Conservation (phyloP, 495 filamentous ascomycete species). For the Chaetomium tenue region DNA sequence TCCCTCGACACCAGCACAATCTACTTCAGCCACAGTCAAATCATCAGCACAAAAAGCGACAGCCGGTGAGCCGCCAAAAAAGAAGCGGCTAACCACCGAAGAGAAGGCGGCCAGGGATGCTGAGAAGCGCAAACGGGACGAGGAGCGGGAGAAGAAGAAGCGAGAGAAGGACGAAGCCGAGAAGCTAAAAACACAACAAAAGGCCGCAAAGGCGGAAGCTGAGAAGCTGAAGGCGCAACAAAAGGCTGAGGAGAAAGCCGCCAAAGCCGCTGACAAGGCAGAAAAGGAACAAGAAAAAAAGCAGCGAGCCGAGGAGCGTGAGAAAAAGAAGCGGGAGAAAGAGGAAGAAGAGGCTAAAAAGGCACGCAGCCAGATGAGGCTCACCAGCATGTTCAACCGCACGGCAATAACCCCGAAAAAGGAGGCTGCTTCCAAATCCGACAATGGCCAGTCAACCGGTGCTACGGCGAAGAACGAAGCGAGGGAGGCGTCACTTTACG, state of each 20-base stretch:
- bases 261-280: slow-evolving; percentile 34
- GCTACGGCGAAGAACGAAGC: slow-evolving; percentile 28
- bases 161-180: slow-evolving; percentile 44
- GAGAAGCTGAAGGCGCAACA: slow-evolving; percentile 42
- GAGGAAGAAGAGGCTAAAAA: slow-evolving; percentile 68
- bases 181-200: slow-evolving; percentile 45
- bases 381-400: slow-evolving; percentile 53
- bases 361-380: slow-evolving; percentile 49
- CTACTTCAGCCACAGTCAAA: slow-evolving; percentile 12
- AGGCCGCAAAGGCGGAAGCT: slow-evolving; percentile 47
- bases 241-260: slow-evolving; percentile 42
- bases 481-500: slow-evolving; percentile 58
- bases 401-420: slow-evolving; percentile 44
- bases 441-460: slow-evolving; percentile 20
- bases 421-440: slow-evolving; percentile 28
- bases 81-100: slow-evolving; percentile 53
- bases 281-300: slow-evolving; percentile 56
- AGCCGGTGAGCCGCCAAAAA: slow-evolving; percentile 38
- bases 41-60: slow-evolving; percentile 20
- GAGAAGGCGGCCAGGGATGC: slow-evolving; percentile 47
- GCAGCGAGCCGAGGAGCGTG: slow-evolving; percentile 44
- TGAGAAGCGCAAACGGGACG: slow-evolving; percentile 45
- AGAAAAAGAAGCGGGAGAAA: slow-evolving; percentile 61
- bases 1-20: slow-evolving; percentile 10
- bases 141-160: slow-evolving; percentile 45